Conservation (phyloP, 2,329 filamentous ascomycete genomes). For the Simplicillium sp. region DNA sequence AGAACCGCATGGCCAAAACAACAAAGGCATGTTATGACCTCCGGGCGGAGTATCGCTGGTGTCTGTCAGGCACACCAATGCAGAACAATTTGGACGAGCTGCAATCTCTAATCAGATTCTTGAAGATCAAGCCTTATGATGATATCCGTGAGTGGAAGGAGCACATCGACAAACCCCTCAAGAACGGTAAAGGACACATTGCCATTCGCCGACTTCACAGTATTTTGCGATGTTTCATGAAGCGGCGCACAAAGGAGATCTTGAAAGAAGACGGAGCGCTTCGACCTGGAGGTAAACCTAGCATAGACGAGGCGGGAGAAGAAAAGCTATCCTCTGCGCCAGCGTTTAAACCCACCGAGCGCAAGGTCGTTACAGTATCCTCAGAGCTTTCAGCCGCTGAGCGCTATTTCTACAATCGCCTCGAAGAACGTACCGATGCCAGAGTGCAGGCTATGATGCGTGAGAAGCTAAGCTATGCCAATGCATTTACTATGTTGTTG, state of each 20-base stretch:
- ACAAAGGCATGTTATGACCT: slow-evolving; percentile 87
- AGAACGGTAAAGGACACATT: slow-evolving; percentile 78
- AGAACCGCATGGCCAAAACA: slow-evolving; percentile 92
- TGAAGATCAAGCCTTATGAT: slow-evolving; percentile 86
- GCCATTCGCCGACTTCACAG: slow-evolving; percentile 81
- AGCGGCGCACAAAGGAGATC: slow-evolving; percentile 96
- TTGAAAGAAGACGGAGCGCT: slow-evolving; percentile 78
- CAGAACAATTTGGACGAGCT: slow-evolving; percentile 97
- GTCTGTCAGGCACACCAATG: slow-evolving; percentile 91
- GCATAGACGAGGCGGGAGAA: slow-evolving; percentile 33
- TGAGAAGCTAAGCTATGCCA: slow-evolving; percentile 79
- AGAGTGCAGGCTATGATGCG: slow-evolving; percentile 85
- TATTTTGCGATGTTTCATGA: slow-evolving; percentile 90
- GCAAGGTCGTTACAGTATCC: slow-evolving; percentile 74
- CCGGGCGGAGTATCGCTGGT: slow-evolving; percentile 85
- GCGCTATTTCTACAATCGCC: slow-evolving; percentile 72
- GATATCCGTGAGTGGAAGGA: slow-evolving; percentile 82
- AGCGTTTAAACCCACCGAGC: slow-evolving; percentile 83
- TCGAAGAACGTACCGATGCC: slow-evolving; percentile 77
- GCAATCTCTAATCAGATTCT: slow-evolving; percentile 85
- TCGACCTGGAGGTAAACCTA: slow-evolving; percentile 61
- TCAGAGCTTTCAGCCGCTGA: slow-evolving; percentile 74
- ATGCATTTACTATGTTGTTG: slow-evolving; percentile 84
- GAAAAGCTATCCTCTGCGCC: slow-evolving; percentile 35
- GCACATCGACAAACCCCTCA: slow-evolving; percentile 82